Base-by-base conservation (phyloP, 2,329 filamentous ascomycete species). In the Xylaria sp. region DNA sequence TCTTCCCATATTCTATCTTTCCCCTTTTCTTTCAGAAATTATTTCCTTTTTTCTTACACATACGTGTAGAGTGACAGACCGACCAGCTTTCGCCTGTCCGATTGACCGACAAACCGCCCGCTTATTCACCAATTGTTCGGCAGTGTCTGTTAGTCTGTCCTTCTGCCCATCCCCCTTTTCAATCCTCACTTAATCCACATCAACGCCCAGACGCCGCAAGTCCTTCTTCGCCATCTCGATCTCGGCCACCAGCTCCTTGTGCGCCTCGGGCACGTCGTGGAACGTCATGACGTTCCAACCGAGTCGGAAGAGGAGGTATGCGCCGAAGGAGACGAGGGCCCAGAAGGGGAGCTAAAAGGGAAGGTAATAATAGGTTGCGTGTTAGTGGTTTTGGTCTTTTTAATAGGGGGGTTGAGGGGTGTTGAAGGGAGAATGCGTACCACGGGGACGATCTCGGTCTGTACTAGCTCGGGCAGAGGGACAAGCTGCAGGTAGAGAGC, bases 231-330 rank as follows among this genome's bases (percentile, higher is more conserved):
- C 93, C 80, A 90, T 75, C 71, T 93, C 87, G 78, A 97, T 96
- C 83, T 98, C 92, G 76, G 84, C 85, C 87, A 96, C 94, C 76
- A 99, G 85, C 83, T 98, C 94, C 79, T 91, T 89, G 82, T 98
- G 92, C 62, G 96, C 96, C 71, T 93, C 88, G 64, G 95, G 94
- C 58, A 97, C 94, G 82, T 98, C 94, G 85, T 97, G 96, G 88
- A 99, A 99, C 66, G 94, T 97, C 79, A 97, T 86, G 76, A 99
- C 93, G 73, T 96, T 96, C 85, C 90, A 92, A 77, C 96, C 96
- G 71, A 99, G 91, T 76, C 94, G 93, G 84, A 92, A 94, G 73
- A 99, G 91, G 23, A 99, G 91, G 83, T 94, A 94, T 71, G 94
- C 92, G 82, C 94, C 96, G 79, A 98, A 94, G 25, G 92, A 90